Evolutionary conservation across 495 filamentous ascomycete species (phyloP).

Genomic region (Cudoniella acicularis): DNA sequence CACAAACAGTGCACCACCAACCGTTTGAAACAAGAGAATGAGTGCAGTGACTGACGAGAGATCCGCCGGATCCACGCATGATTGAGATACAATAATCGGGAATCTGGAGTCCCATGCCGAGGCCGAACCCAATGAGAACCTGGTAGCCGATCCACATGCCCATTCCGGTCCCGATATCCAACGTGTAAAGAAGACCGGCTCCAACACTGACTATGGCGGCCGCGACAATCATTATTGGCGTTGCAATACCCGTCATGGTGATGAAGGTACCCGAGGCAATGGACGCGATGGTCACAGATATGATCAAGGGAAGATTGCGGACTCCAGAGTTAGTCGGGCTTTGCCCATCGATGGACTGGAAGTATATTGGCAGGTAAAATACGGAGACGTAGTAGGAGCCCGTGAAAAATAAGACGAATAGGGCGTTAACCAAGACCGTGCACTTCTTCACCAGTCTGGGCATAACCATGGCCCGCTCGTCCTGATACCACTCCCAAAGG

Average conservation of each 20-base stretch:
- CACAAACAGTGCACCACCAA: conserved; percentile 61
- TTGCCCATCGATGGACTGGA: conserved; percentile 44
- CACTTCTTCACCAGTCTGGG: neutral
- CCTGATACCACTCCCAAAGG: conserved; percentile 42
- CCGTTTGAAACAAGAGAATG: conserved; percentile 15
- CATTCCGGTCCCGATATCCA: neutral
- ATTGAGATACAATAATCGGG: neutral
- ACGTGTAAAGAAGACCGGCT: conserved; percentile 25
- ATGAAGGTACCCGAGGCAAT: conserved; percentile 29
- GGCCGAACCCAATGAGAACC: neutral
- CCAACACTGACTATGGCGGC: conserved; percentile 24
- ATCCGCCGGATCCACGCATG: neutral
- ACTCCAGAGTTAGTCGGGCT: conserved; percentile 47
- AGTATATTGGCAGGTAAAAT: conserved; percentile 63
- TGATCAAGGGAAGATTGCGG: conserved; percentile 45
- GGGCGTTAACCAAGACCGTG: neutral
- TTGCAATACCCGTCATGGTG: conserved; percentile 24
- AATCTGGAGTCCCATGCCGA: neutral
- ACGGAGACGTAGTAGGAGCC: conserved; percentile 55
- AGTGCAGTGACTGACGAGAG: conserved; percentile 9
- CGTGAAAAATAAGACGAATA: conserved; percentile 23
- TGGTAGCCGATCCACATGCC: conserved; percentile 34
- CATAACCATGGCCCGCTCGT: neutral
- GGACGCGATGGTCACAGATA: conserved; percentile 29
- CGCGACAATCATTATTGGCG: conserved; percentile 29